These are phyloP conservation scores for Erysimum pusillum DNA, from an alignment of 441 rosid species.

Conservation along the genomic window DNA sequence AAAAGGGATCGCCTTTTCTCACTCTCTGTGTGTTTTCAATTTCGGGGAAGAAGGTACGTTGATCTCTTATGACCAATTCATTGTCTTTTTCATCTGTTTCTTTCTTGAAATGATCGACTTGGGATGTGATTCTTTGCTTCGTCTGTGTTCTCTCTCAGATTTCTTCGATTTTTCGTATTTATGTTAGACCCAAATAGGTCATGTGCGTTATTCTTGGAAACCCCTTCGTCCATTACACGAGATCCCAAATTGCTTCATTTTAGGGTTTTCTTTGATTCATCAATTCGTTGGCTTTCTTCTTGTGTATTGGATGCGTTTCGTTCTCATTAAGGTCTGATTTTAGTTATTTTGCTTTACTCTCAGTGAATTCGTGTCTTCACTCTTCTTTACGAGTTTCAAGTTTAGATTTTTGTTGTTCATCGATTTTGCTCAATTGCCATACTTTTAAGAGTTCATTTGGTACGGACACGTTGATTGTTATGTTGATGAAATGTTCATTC, in stretches of 20 bases:
- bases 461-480: background rate
- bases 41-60: constrained; percentile 16
- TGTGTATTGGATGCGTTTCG: constrained; percentile 9
- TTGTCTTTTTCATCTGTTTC: constrained; percentile 1
- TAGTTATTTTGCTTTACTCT: background rate
- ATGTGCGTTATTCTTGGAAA: constrained; percentile 8
- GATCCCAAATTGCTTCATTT: constrained; percentile 33
- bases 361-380: constrained; percentile 22
- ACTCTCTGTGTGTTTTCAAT: constrained; percentile 20
- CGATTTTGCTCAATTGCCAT: constrained; percentile 5
- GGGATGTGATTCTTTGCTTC: constrained; percentile 31
- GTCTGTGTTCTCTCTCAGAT: constrained; percentile 20
- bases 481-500: constrained; percentile 2
- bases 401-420: constrained; percentile 30
- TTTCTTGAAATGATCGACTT: constrained; percentile 23
- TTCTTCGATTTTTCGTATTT: background rate
- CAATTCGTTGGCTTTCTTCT: constrained; percentile 31
- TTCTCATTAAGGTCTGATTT: constrained; percentile 20
- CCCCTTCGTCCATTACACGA: constrained; percentile 23
- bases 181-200: background rate
- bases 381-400: background rate
- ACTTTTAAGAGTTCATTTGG: background rate
- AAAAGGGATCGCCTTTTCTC: constrained; percentile 45
- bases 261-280: constrained; percentile 39
- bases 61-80: constrained; percentile 12